Base-by-base conservation (phyloP, 2,329 filamentous ascomycete species). In the Stylonectria norvegica region DNA sequence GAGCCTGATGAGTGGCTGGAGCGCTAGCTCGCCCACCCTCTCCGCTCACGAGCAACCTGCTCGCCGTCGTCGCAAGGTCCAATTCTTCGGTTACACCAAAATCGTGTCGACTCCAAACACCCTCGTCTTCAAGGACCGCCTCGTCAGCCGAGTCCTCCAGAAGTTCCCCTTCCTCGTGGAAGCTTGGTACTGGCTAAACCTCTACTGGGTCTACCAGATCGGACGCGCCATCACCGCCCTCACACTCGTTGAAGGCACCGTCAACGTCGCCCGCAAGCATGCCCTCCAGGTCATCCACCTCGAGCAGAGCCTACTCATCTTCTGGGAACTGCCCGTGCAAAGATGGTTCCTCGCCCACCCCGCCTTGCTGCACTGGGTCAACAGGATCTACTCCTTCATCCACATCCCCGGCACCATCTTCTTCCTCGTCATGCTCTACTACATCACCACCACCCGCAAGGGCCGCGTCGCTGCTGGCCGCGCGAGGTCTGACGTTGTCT, bases 191-290 rank as follows among this genome's bases (percentile, higher is more conserved):
- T 88, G 84, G 84, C 78, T 80, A 3, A 65, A 86, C 47, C 81
- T 88, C 36, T 88, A 88, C 66, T 88, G 84, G 83, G 80, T 85
- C 20, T 89, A 89, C 60, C 85, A 89, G 62, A 65, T 89, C 10
- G 84, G 82, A 17, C 80, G 85, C 40, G 85, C 84, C 16, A 80
- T 87, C 57, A 84, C 79, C 11, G 84, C 84, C 3, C 63, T 88
- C 3, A 85, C 80, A 1, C 74, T 88, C 32, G 72, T 83, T 44
- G 76, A 84, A 57, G 76, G 73, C 18, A 86, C 83, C 2, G 81
- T 87, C 46, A 69, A 85, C 50, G 75, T 84, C 14, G 83, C 84
- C 3, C 77, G 83, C 35, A 70, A 73, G 40, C 84, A 88, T 62
- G 83, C 84, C 4, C 70, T 88, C 2, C 75, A 83, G 59, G 55